These are phyloP conservation scores for Pichia manshurica DNA, from an alignment of 805 yeast species.

Conservation along the genomic window DNA sequence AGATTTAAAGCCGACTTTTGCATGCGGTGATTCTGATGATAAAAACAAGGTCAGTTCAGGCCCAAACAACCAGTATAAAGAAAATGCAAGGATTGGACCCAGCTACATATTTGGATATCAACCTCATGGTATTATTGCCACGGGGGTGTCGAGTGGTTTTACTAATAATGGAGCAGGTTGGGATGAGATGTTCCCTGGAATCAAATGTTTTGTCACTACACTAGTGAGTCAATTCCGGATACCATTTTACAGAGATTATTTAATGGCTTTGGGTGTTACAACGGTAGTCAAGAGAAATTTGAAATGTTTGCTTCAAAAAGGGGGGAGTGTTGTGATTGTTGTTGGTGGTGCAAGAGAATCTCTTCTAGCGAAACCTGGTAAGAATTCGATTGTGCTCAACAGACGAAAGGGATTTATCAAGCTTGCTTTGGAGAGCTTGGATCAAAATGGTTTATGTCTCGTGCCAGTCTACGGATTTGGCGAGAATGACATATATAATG, in stretches of 20 bases:
- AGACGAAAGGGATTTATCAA: constrained; percentile 86
- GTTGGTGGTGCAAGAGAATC: constrained; percentile 96
- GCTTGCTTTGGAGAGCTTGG: constrained; percentile 63
- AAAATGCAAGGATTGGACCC: constrained; percentile 48
- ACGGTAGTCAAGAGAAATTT: constrained; percentile 78
- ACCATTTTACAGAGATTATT: constrained; percentile 84
- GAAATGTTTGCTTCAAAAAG: constrained; percentile 51
- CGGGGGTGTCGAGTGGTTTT: constrained; percentile 51
- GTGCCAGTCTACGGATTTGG: constrained; percentile 94
- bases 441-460: constrained; percentile 27
- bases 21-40: neutral
- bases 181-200: constrained; percentile 67
- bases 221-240: constrained; percentile 74
- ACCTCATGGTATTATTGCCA: constrained; percentile 93
- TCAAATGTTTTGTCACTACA: constrained; percentile 72
- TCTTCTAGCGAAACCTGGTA: constrained; percentile 55
- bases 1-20: constrained; percentile 72
- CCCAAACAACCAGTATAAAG: neutral
- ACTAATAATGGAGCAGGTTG: constrained; percentile 30
- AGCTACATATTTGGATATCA: constrained; percentile 88
- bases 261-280: constrained; percentile 74
- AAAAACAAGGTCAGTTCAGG: too few relatives aligned
- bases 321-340: constrained; percentile 79
- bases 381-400: constrained; percentile 63
- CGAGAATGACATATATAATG: constrained; percentile 58